Evolutionary conservation across 306 rosid genomes (phyloP), one percentile per base, ranked within the genome.

Genomic region (Canavalia ensiformis): DNA sequence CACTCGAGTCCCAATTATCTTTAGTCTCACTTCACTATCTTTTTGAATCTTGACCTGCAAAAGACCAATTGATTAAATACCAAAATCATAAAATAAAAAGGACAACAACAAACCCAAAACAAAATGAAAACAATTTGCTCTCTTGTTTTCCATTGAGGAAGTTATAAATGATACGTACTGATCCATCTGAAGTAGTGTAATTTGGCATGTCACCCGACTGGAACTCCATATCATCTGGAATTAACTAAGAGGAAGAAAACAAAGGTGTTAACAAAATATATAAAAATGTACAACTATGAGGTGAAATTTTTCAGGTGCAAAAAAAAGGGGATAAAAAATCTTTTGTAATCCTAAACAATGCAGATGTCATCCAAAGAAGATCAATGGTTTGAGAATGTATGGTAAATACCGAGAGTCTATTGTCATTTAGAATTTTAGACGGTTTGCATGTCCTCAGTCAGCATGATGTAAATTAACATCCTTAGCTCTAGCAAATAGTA

Each of bases 211-310:
- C 99, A 68, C 99, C 97, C 12, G 94, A 82, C 80, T 95, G 98
- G 80, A 95, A 91, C 86, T 95, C 99, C 99, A 95, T 95, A 81
- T 95, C 99, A 90, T 95, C 99, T 0, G 99, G 99, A 80, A 95
- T 95, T 88, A 95, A 84, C 98, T 94, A 78, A 78, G 72, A 79
- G 82, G 64, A 44, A 71, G 39, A 49, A 31, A 18, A 18, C 25
- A 72, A 2, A 2, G 42, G 11, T 50, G 34, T 29, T 78, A 65
- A 57, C 25, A 44, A 29, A 49, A 47, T 74, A 46, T 7, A 35
- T 41, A 46, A 33, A 28, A 44, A 41, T 8, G 52, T 44, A 60
- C 13, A 6, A n/a, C 28, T 35, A 62, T 6, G 4, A 29, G 12
- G 2, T 46, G 44, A 60, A 75, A 62, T 79, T 51, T 34, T 80